A percentile compares a stretch with the other conserved stretches of the same genome.
Conservation (phyloP, 2,329 filamentous ascomycete species). For the Aspergillus niger region DNA sequence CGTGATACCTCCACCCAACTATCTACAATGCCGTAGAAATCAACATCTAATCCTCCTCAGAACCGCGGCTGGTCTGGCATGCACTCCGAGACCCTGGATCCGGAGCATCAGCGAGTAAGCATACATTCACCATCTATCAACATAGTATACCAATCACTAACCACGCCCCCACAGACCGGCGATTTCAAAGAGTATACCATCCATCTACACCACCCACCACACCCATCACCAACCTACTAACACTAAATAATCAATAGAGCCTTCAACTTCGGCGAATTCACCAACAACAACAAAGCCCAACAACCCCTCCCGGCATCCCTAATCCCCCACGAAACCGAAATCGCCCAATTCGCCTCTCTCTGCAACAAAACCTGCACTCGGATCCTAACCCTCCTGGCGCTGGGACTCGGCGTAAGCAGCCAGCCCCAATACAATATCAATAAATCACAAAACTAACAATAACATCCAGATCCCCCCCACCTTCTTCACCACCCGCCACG, state of each 20-base stretch:
- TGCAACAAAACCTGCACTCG: slow-evolving; percentile 74
- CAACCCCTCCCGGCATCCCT: slow-evolving; percentile 75
- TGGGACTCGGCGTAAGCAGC: slow-evolving; percentile 65
- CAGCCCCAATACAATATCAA: not conserved
- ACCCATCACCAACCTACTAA: not conserved
- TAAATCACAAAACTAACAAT: not conserved
- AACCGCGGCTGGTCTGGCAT: slow-evolving; percentile 89
- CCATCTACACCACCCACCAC: not conserved
- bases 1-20: slow-evolving; percentile 14
- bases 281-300: slow-evolving; percentile 64
- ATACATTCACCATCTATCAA: not conserved
- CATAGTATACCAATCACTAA: slow-evolving; percentile 1
- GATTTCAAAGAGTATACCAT: slow-evolving; percentile 80
- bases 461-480: slow-evolving; percentile 44
- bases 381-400: slow-evolving; percentile 74
- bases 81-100: slow-evolving; percentile 86
- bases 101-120: slow-evolving; percentile 72
- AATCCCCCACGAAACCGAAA: slow-evolving; percentile 57
- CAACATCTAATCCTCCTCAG: slow-evolving; percentile 40
- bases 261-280: slow-evolving; percentile 87
- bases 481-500: slow-evolving; percentile 66
- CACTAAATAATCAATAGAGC: slow-evolving; percentile 56
- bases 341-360: slow-evolving; percentile 66
- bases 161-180: slow-evolving; percentile 57
- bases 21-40: not conserved